Conservation (phyloP, 495 filamentous ascomycete genomes). For the Lophiotrema nucula region DNA sequence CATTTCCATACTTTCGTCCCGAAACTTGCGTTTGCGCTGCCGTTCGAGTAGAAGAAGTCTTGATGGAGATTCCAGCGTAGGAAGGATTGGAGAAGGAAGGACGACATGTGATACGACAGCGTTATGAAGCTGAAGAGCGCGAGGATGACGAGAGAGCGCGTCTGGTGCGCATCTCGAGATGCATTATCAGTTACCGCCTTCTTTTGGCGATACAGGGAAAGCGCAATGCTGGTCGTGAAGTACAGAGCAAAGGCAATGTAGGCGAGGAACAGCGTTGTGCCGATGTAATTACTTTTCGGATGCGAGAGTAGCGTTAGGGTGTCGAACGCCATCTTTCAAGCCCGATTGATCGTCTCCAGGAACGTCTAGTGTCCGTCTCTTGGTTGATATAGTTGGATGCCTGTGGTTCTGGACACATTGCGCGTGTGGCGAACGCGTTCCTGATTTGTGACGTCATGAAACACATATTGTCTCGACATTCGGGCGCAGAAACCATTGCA, state of each 20-base stretch:
- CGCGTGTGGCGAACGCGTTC: too few relatives aligned
- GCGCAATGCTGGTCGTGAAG: background rate
- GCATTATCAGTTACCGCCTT: background rate
- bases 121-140: conserved; percentile 14
- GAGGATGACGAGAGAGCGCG: background rate
- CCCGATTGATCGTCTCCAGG: too few relatives aligned
- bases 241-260: conserved; percentile 4
- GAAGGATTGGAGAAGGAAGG: conserved; percentile 12
- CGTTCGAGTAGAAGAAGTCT: too few relatives aligned
- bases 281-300: conserved; percentile 11
- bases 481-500: too few relatives aligned
- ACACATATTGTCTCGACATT: too few relatives aligned
- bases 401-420: too few relatives aligned
- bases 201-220: background rate
- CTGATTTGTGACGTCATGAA: conserved; percentile 23
- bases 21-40: too few relatives aligned
- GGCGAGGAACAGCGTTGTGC: conserved; percentile 6
- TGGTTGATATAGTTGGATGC: too few relatives aligned
- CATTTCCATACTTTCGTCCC: conserved; percentile 5
- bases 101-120: conserved; percentile 25
- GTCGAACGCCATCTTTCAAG: background rate
- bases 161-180: background rate
- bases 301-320: background rate
- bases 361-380: too few relatives aligned
- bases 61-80: conserved; percentile 1